Percentiles rank a stretch among this genome's conserved stretches.
These are phyloP conservation scores for Penicillium coffeae DNA, from an alignment of 495 filamentous ascomycete genomes.

Conservation along the genomic window DNA sequence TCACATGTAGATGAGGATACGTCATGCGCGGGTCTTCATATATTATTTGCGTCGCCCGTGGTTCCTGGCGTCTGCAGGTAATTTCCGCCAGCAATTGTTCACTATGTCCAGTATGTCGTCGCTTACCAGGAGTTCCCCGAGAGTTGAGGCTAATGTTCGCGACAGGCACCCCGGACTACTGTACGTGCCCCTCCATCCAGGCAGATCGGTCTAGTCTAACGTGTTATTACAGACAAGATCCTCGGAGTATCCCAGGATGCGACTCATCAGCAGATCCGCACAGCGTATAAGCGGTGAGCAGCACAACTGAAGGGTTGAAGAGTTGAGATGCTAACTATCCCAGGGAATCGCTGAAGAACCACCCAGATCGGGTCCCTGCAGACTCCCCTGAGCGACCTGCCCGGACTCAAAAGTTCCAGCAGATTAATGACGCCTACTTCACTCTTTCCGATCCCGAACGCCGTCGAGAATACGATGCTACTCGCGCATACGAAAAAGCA, in stretches of 20 bases:
- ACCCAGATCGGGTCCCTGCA: constrained; percentile 85
- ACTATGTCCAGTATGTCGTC: neutral
- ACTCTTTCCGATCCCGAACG: constrained; percentile 78
- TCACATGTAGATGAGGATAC: neutral
- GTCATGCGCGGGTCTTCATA: neutral
- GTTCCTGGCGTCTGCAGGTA: neutral
- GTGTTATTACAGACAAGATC: constrained; percentile 47
- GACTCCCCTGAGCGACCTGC: constrained; percentile 79
- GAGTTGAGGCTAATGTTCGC: neutral
- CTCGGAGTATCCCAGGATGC: constrained; percentile 73
- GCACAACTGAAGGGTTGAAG: constrained; percentile 3
- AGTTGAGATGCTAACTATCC: neutral
- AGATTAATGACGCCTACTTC: constrained; percentile 97
- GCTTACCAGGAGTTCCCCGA: neutral
- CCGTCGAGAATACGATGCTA: constrained; percentile 83
- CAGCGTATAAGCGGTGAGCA: constrained; percentile 82
- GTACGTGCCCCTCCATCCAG: constrained; percentile 9
- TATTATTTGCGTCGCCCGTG: neutral
- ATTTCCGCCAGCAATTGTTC: neutral
- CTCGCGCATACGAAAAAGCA: constrained; percentile 52
- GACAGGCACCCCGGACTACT: constrained; percentile 20
- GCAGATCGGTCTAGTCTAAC: constrained; percentile 4
- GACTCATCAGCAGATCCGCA: constrained; percentile 79
- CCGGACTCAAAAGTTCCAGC: constrained; percentile 88
- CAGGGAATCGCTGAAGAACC: constrained; percentile 83